Base-by-base conservation (phyloP, 306 rosid genomes). In the Betula pendula region DNA sequence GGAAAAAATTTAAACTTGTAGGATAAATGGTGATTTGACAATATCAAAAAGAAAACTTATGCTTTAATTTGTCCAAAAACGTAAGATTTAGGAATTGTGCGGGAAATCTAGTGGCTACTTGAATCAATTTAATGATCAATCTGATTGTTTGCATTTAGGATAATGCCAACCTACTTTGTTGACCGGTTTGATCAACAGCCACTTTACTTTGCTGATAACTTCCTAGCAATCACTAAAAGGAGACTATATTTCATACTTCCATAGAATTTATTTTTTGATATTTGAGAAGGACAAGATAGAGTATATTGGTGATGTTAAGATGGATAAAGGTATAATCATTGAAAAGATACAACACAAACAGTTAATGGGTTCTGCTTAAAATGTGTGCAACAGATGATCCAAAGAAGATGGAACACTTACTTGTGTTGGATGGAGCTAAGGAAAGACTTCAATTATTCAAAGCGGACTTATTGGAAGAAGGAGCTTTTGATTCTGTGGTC, bases 401-500 rank as follows among this genome's bases (percentile, higher is more conserved):
- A 15, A 38, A 69, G 69, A 83, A 83, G 75, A 75, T 80, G 43
- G 71, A 59, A 1, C 86, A 83, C 75, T 47, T 83, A 33, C 80
- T 63, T 25, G 35, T 68, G 24, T 59, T 83, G 6, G 83, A 83
- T 74, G 83, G 86, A 65, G 86, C 86, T 14, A 62, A 80, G 69
- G 85, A 78, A 68, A 56, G 80, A 47, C 83, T 82, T 43, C 72
- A 78, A 13, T 52, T 82, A 10, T 82, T 82, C 58, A 78, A 82
- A 69, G 86, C 83, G 22, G 59, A 82, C 22, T 69, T 82, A 11
- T 70, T 82, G 0, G 80, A 82, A 65, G 83, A 82, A 71, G 83
- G 83, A 16, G 52, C 83, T 14, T 83, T 83, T 47, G 78, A 83
- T 63, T 63, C 80, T 25, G 13, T 70, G 31, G 71, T n/a, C n/a